Evolutionary conservation across 768 basidiomycete species (phyloP), one percentile per base, ranked within the genome.

Genomic region (Lactarius evosmus): DNA sequence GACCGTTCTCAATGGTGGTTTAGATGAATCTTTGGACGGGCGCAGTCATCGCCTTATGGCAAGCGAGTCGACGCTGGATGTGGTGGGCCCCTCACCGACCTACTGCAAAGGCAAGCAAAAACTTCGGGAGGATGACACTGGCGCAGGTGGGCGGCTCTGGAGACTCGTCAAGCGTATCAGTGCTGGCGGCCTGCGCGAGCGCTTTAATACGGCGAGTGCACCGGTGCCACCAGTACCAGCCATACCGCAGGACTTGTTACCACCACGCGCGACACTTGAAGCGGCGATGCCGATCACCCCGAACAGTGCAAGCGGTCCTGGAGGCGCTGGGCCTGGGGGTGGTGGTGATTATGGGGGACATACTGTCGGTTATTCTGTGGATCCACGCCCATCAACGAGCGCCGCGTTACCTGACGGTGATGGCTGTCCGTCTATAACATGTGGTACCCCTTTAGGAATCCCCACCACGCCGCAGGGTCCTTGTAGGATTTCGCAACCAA

Each of bases 91-190:
- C 29, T 34, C 38, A 9, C 8, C 36, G 7, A 12, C 33, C 16
- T 27, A 49, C 22, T 40, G 40, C 17, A 66, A 63, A 40, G 64
- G 51, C 29, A 72, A 68, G 62, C 72, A 69, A 17, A 65, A 49
- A 22, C 56, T 63, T 7, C 74, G 75, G 2, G 75, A 76, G 12
- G 68, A 69, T 0, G 75, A 77, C 1, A 60, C 69, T 0, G 72
- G 74, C 4, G 65, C 69, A 3, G 68, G 67, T 4, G 78, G 77
- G 55, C 84, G 78, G 68, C 72, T 89, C 2, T 89, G 86, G 86
- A 86, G 80, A 72, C 70, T 91, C 56, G 79, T 90, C 79, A 89
- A 87, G 72, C 79, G 85, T 44, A 83, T 91, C 64, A 88, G 86
- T 64, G 80, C 83, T 0, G 84, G 85, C 8, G 84, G 79, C 9